Base-by-base conservation (phyloP, 768 basidiomycete species). In the Strobilomyces echinocephalus region DNA sequence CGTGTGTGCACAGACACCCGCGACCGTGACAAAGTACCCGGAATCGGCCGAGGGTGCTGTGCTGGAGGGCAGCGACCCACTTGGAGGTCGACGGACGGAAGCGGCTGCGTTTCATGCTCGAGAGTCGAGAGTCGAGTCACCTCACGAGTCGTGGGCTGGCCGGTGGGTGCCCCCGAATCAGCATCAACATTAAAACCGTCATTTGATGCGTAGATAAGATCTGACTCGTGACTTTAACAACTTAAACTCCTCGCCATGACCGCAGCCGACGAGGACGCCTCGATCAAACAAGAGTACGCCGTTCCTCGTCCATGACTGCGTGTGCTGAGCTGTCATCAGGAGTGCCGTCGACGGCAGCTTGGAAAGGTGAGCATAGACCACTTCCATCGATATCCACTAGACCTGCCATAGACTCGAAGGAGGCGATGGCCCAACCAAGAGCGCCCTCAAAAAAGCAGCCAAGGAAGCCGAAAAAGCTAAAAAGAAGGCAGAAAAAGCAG, bases 381-480 rank as follows among this genome's bases (percentile, higher is more conserved):
- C n/a, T 21, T 38, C 31, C 0, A 49, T 49, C 54, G 41, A 36
- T 51, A 47, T 2, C 33, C 21, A 18, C 39, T 47, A 46, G 55
- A 31, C 55, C 42, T 26, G 18, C 35, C 42, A 48, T 31, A 70
- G 67, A 51, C 33, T 43, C 12, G 67, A 65, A 35, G 59, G 31
- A 15, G 69, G 62, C 31, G 70, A 76, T 38, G 87, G 79, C 12
- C 91, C 85, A 8, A 83, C 86, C 51, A 97, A 97, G 74, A 90
- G 77, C 63, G 92, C 95, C 62, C 69, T 92, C 54, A 97, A 98
- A 77, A 94, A 92, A 73, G 83, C 84, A 31, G 87, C 87, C 31
- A 97, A 97, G 70, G 87, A 88, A 44, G 87, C 84, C 12, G 91
- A 94, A 73, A 97, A 97, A 60, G 89, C 87, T 44, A 83, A 84